Conservation (phyloP, 768 basidiomycete genomes). For the Suillus subluteus region DNA sequence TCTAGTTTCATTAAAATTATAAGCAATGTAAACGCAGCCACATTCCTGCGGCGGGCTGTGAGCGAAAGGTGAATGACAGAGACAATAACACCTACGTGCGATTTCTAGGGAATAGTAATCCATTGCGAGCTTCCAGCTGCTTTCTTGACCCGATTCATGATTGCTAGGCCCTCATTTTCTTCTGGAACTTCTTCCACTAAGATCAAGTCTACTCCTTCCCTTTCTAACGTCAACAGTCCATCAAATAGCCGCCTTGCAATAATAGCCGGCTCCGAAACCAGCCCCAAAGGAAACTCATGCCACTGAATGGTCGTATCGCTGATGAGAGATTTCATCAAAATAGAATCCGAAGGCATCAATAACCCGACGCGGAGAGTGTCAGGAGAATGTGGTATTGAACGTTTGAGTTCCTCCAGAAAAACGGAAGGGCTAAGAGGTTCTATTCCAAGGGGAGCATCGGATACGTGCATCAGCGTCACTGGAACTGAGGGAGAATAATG, state of each 20-base stretch:
- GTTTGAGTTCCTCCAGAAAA: slow-evolving; percentile 49
- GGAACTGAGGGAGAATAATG: slow-evolving; percentile 95
- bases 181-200: slow-evolving; percentile 85
- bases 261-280: slow-evolving; percentile 57
- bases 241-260: slow-evolving; percentile 87
- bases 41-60: neutral
- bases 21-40: neutral
- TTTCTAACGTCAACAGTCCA: slow-evolving; percentile 81
- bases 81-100: neutral
- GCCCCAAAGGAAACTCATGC: slow-evolving; percentile 56
- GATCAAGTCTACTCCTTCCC: slow-evolving; percentile 76
- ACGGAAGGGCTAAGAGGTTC: slow-evolving; percentile 33
- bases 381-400: slow-evolving; percentile 13
- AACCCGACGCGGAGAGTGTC: slow-evolving; percentile 59
- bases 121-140: slow-evolving; percentile 68
- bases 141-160: slow-evolving; percentile 94
- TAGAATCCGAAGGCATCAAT: slow-evolving; percentile 64
- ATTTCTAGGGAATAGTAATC: slow-evolving; percentile 25
- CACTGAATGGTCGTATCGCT: slow-evolving; percentile 49
- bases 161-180: slow-evolving; percentile 82
- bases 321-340: slow-evolving; percentile 34
- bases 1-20: slow-evolving; percentile 2
- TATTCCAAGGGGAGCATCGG: slow-evolving; percentile 43
- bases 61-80: neutral
- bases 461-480: slow-evolving; percentile 67